Base-by-base conservation (phyloP, 805 yeast genomes). In the Metschnikowia bowlesiae region DNA sequence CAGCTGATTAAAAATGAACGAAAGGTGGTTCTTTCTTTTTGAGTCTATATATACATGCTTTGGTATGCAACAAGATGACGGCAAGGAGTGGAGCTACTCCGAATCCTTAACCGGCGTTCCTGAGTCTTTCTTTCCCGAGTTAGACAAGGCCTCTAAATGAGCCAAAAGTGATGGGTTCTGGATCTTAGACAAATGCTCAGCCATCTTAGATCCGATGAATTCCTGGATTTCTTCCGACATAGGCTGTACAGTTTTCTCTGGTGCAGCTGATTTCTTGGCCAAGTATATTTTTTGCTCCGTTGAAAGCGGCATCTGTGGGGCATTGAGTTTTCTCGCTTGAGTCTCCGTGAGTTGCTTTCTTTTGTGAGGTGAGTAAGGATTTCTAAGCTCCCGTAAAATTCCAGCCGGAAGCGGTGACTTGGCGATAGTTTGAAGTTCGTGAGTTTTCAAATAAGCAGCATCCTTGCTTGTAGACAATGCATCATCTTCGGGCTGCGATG, bases 261-360 rank as follows among this genome's bases (percentile, higher is more conserved):
- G 79, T 60, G 52, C 65, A 44, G 49, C 58, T 46, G 60, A 59
- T 65, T 77, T 75, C 67, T 84, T 88, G 33, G 78, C 76, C 62
- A 81, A 71, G 69, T 76, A 80, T 9, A 83, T 82, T 70, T 78
- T 78, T 73, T 83, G 85, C 34, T 76, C 75, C 42, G 75, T 81
- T 10, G 87, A 75, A 53, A 81, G 67, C 43, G 96, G 96, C 94
- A 89, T 89, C 53, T 75, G 69, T 48, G 96, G 95, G 14, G 88
- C 82, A 14, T 74, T 74, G 60, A 85, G 71, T 56, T 74, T 79
- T 58, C 81, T 79, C 39, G 85, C 78, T 59, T 87, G 90, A 36
- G 76, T 68, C 54, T 78, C 83, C 9, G 84, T 76, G 53, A 90
- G 71, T 37, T 60, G 49, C 48, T 68, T 66, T 59, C 77, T 76